A percentile compares a stretch with the other conserved stretches of the same genome.
Conservation (phyloP, 2,329 filamentous ascomycete genomes). For the Claviceps humidiphila region DNA sequence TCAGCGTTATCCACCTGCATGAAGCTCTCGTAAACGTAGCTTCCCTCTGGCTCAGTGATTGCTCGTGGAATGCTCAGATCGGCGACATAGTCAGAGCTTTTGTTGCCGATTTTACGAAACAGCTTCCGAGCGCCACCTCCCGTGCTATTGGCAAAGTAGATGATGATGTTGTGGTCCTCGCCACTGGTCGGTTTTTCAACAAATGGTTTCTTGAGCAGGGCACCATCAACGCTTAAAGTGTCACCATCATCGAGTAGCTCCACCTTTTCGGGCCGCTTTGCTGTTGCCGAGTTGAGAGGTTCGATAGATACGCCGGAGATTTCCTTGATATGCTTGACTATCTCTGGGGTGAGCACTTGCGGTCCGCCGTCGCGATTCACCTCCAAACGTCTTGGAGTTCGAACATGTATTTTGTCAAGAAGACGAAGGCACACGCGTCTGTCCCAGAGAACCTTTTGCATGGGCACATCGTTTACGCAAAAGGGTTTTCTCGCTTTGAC, state of each 20-base stretch:
- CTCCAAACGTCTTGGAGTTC: slow-evolving; percentile 77
- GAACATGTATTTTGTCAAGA: slow-evolving; percentile 77
- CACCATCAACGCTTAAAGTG: slow-evolving; percentile 75
- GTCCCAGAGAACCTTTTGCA: slow-evolving; percentile 97
- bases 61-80: slow-evolving; percentile 64
- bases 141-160: slow-evolving; percentile 81
- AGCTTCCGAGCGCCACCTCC: slow-evolving; percentile 83
- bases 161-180: slow-evolving; percentile 97
- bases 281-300: slow-evolving; percentile 49
- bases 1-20: slow-evolving; percentile 93
- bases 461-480: slow-evolving; percentile 91
- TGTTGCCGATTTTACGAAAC: slow-evolving; percentile 96
- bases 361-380: slow-evolving; percentile 91
- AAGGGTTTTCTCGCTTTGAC: slow-evolving; percentile 87
- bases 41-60: slow-evolving; percentile 66
- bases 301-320: slow-evolving; percentile 66
- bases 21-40: slow-evolving; percentile 96
- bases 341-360: slow-evolving; percentile 59
- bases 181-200: slow-evolving; percentile 98
- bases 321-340: slow-evolving; percentile 67
- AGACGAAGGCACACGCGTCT: slow-evolving; percentile 78
- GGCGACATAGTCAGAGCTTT: slow-evolving; percentile 87
- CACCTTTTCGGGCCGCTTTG: slow-evolving; percentile 56
- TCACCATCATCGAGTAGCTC: slow-evolving; percentile 86
- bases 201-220: slow-evolving; percentile 75